Evolutionary conservation across 2,329 filamentous ascomycete genomes (phyloP).

Genomic region (Drechslera avenae): DNA sequence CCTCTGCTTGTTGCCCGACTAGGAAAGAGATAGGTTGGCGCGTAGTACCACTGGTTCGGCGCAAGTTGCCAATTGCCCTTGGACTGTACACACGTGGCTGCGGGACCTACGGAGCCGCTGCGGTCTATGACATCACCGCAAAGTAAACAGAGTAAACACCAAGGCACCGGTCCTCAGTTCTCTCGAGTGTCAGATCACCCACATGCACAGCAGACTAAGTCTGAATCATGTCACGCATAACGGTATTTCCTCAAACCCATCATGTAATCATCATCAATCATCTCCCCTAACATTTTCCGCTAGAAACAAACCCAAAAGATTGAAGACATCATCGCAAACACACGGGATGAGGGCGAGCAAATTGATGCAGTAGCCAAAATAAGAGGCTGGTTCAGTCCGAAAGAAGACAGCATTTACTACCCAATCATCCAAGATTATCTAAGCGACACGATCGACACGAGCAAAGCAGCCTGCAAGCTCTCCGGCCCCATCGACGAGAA

Average conservation of each 20-base stretch:
- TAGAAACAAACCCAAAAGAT: slow-evolving; percentile 29
- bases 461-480: slow-evolving; percentile 23
- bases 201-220: background rate
- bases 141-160: slow-evolving; percentile 3
- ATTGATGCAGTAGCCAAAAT: slow-evolving; percentile 41
- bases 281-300: slow-evolving; percentile 3
- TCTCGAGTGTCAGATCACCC: background rate
- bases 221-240: slow-evolving; percentile 12
- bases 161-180: slow-evolving; percentile 1
- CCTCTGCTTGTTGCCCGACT: background rate
- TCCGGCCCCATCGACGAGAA: slow-evolving; percentile 35
- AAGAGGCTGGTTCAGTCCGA: slow-evolving; percentile 38
- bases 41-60: background rate
- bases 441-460: slow-evolving; percentile 17
- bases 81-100: slow-evolving; percentile 9
- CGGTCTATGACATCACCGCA: slow-evolving; percentile 11
- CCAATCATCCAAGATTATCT: slow-evolving; percentile 33
- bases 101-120: background rate
- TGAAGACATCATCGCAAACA: slow-evolving; percentile 22
- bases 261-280: background rate
- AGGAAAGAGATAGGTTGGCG: background rate
- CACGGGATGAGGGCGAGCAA: slow-evolving; percentile 18
- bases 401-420: slow-evolving; percentile 30
- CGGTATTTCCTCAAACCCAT: slow-evolving; percentile 6
- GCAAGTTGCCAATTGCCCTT: slow-evolving; percentile 1